A percentile compares a stretch with the other conserved stretches of the same genome.
These are phyloP conservation scores for Arthrobotrys musiformis DNA, from an alignment of 2,329 filamentous ascomycete genomes.

Conservation along the genomic window DNA sequence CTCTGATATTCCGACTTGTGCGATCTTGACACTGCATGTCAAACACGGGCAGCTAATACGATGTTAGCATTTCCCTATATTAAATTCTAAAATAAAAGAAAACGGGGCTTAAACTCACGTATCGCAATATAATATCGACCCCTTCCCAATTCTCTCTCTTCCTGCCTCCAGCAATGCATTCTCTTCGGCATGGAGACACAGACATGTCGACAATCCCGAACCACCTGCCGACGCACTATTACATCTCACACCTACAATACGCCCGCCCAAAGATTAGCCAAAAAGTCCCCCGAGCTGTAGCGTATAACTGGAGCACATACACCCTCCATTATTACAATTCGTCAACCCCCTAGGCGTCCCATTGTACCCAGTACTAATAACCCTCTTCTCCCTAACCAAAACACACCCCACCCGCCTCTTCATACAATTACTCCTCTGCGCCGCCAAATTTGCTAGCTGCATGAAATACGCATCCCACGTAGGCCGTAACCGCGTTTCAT, in stretches of 20 bases:
- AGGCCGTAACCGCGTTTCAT: conserved; percentile 82
- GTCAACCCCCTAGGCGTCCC: conserved; percentile 88
- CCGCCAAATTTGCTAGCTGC: conserved; percentile 90
- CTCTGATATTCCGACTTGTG: conserved; percentile 93
- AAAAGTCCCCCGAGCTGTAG: conserved; percentile 58
- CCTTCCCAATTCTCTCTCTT: conserved; percentile 84
- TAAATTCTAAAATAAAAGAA: too few relatives aligned
- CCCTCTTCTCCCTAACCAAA: conserved; percentile 82
- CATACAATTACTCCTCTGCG: conserved; percentile 96
- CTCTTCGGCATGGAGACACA: conserved; percentile 98
- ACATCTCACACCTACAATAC: conserved; percentile 72
- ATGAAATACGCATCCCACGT: conserved; percentile 99
- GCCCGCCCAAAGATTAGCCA: not conserved
- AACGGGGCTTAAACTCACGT: conserved; percentile 66
- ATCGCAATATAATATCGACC: conserved; percentile 88
- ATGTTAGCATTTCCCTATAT: conserved; percentile 16
- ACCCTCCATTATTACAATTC: conserved; percentile 95
- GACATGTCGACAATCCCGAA: conserved; percentile 81
- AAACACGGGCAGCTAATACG: conserved; percentile 80
- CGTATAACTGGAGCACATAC: conserved; percentile 64
- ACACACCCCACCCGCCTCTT: conserved; percentile 96
- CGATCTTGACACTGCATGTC: conserved; percentile 98
- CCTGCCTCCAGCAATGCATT: conserved; percentile 96
- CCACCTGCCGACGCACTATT: conserved; percentile 79
- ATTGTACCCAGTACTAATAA: conserved; percentile 96